These are phyloP conservation scores for Phylloporus sp. DNA, from an alignment of 1,284 basidiomycete genomes.

Conservation along the genomic window DNA sequence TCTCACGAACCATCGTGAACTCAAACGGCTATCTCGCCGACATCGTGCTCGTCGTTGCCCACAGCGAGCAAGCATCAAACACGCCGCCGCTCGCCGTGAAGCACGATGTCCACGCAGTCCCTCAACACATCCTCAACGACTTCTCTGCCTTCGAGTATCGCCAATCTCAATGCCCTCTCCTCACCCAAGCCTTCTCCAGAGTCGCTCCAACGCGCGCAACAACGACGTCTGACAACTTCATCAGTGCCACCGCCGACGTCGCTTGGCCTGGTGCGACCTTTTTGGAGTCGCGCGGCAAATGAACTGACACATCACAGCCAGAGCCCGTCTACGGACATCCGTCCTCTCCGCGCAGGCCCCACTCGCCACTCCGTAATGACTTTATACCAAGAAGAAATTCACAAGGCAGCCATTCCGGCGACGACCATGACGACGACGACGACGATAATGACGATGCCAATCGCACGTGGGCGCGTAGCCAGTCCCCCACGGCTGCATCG, in stretches of 20 bases:
- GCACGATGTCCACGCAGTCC: constrained; percentile 34
- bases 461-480: constrained; percentile 47
- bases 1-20: constrained; percentile 26
- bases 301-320: constrained; percentile 27
- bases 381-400: constrained; percentile 41
- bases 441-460: constrained; percentile 50
- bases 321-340: constrained; percentile 40
- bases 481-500: constrained; percentile 60
- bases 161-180: constrained; percentile 37
- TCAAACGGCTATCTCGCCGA: constrained; percentile 21
- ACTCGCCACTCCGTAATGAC: constrained; percentile 69
- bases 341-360: constrained; percentile 48
- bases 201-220: constrained; percentile 24
- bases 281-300: background rate
- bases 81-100: constrained; percentile 16
- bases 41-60: constrained; percentile 28
- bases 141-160: constrained; percentile 38
- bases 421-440: constrained; percentile 47
- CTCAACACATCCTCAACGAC: constrained; percentile 38
- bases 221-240: constrained; percentile 30
- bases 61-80: constrained; percentile 24
- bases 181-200: constrained; percentile 30
- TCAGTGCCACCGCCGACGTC: constrained; percentile 34
- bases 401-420: constrained; percentile 59
- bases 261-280: constrained; percentile 29